Evolutionary conservation across 2,329 filamentous ascomycete species (phyloP), one percentile per base, ranked within the genome.

Genomic region (Metarhizium guizhouense): DNA sequence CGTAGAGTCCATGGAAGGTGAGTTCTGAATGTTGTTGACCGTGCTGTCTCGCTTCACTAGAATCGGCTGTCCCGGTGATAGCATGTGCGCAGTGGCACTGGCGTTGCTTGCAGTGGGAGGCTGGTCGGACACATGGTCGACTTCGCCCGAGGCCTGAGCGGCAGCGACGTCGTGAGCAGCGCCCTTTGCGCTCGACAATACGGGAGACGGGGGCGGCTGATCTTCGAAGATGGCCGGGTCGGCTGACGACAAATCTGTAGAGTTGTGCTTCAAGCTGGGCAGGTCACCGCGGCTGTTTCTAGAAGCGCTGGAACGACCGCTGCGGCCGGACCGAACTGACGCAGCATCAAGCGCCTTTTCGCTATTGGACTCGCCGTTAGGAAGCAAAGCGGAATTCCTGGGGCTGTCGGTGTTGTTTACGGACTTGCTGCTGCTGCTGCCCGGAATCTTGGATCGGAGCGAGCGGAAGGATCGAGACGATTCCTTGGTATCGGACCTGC

Each of bases 121-220:
- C 57, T 87, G 86, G 67, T 97, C 94, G 14, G 93, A 97, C 20
- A 99, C 91, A 63, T 92, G 85, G 65, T 95, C 94, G 47, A 99
- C 91, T 71, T 99, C 94, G 55, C 93, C 92, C 52, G 84, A 88
- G 54, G 87, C 84, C 70, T 95, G 88, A 47, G 91, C 92, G 50
- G 87, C 87, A 66, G 81, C 82, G 47, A 96, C 84, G 69, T 92
- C 86, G 65, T 90, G 86, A 62, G 89, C 85, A 54, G 88, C 88
- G 49, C 81, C 76, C 63, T 84, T 86, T 60, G 87, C 87, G 47
- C 84, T 80, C 29, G 93, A 86, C 20, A 93, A 42, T 10, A 52
- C 86, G 3, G 92, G 92, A 1, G 91, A 96, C n/a, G 91, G 92
- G 3, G 92, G 93, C 14, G 85, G 75, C 67, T 84, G 68, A 62